Evolutionary conservation across 192 early-diverging fungal species (phyloP).

Genomic region (Rhizoclosmatium globosum): DNA sequence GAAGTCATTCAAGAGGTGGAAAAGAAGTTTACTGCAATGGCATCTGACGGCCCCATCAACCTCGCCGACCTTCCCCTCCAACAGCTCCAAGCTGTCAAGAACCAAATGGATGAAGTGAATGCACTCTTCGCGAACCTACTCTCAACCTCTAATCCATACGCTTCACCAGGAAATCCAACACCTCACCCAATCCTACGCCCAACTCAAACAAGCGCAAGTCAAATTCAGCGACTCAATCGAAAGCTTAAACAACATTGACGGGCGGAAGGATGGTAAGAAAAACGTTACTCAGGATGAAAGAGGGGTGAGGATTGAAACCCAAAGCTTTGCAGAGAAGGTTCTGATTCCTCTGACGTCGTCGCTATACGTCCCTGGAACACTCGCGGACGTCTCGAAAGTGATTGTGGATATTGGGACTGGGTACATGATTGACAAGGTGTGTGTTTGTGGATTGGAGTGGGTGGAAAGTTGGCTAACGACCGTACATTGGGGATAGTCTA

Average conservation of each 20-base stretch:
- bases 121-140: background rate
- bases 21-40: background rate
- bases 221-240: constrained; percentile 87
- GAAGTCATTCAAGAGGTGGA: too few relatives aligned
- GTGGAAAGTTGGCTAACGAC: too few relatives aligned
- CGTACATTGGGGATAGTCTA: constrained; percentile 52
- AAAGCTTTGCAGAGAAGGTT: constrained; percentile 60
- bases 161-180: constrained; percentile 79
- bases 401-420: constrained; percentile 97
- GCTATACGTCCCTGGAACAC: constrained; percentile 89
- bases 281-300: background rate
- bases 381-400: constrained; percentile 81
- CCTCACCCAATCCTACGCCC: constrained; percentile 83
- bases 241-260: constrained; percentile 68
- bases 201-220: constrained; percentile 87
- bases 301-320: background rate
- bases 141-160: background rate
- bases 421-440: constrained; percentile 93
- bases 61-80: constrained; percentile 82
- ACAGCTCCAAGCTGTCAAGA: constrained; percentile 83
- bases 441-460: background rate
- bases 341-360: constrained; percentile 83
- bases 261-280: constrained; percentile 56
- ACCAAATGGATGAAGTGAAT: constrained; percentile 84
- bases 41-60: constrained; percentile 63